Conservation (phyloP, 2,329 filamentous ascomycete genomes). For the Ophiosphaerella herpotricha region DNA sequence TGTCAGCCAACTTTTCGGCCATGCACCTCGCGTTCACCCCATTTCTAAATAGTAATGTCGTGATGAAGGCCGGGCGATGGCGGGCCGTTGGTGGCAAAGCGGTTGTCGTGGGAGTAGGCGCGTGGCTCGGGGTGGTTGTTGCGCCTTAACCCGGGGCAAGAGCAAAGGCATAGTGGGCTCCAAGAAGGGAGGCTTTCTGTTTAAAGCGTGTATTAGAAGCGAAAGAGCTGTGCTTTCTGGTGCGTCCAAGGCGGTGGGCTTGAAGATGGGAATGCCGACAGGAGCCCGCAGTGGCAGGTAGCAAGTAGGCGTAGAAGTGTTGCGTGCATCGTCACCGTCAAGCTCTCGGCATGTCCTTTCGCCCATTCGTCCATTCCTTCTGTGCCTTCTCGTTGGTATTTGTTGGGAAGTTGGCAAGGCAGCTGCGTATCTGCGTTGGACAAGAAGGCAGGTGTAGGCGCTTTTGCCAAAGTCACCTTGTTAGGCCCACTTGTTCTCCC, state of each 20-base stretch:
- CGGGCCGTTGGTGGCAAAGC: neutral
- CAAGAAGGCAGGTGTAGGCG: constrained; percentile 6
- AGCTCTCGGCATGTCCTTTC: constrained; percentile 4
- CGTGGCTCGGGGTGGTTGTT: neutral
- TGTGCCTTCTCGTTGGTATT: neutral
- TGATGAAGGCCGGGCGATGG: constrained; percentile 22
- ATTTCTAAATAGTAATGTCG: constrained; percentile 21
- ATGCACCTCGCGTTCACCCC: neutral
- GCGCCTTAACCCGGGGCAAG: neutral
- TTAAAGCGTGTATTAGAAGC: too few relatives aligned
- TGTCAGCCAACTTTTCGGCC: neutral
- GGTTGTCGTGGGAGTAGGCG: neutral
- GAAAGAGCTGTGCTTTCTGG: too few relatives aligned
- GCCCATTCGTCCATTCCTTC: constrained; percentile 1
- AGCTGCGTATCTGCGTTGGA: constrained; percentile 2
- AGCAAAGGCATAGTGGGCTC: too few relatives aligned
- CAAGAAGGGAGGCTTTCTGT: too few relatives aligned
- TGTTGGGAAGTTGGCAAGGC: neutral
- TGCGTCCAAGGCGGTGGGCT: neutral
- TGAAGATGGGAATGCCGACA: neutral
- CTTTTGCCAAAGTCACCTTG: constrained; percentile 4
- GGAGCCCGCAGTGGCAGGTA: constrained; percentile 1
- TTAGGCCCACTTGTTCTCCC: constrained; percentile 1
- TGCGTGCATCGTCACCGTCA: too few relatives aligned
- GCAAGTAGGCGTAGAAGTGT: constrained; percentile 15